Base-by-base conservation (phyloP, 805 yeast genomes). In the Metschnikowia lunata region DNA sequence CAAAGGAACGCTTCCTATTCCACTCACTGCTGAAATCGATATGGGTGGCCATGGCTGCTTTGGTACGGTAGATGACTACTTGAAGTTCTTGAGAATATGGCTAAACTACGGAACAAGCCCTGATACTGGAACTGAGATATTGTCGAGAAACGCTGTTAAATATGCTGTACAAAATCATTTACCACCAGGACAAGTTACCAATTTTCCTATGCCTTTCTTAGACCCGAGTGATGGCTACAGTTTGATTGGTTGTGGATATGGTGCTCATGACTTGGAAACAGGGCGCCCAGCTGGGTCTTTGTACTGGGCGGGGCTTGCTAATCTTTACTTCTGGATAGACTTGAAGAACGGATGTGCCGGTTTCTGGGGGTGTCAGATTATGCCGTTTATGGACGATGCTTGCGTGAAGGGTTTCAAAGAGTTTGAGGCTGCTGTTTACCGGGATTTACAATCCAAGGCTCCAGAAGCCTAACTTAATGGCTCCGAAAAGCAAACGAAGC, bases 11-110 rank as follows among this genome's bases (percentile, higher is more conserved):
- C 50, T 48, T 8, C 53, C 55, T 2, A 36, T 47, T 3, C 52
- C 54, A 1, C 37, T 46, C 57, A 53, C 46, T 26, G 55, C 42
- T 7, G 44, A 32, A 46, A 47, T 67, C 8, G 74, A 70, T 46
- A 63, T 69, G 67, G 75, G 75, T 7, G 75, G 75, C n/a, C 72
- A 64, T 42, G 75, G 75, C 2, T 59, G 67, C 40, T 65, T 61
- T 42, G 69, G 71, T 1, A 62, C 63, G 2, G 65, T 64, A 1
- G 60, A 54, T 3, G 75, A 70, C 51, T 71, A 62, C 43, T 56
- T 71, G 46, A 66, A 61, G 42, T 68, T 69, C 37, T 52, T 71
- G 26, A 58, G 74, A 8, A 56, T 65, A 8, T 60, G 73, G 50
- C 56, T 74, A 34, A 72, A 73, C 45, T 61, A 63, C 36, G 78